phyloP scores from a whole-genome alignment of 78 protist genomes.

The Cavenderia fasciculata region DNA sequence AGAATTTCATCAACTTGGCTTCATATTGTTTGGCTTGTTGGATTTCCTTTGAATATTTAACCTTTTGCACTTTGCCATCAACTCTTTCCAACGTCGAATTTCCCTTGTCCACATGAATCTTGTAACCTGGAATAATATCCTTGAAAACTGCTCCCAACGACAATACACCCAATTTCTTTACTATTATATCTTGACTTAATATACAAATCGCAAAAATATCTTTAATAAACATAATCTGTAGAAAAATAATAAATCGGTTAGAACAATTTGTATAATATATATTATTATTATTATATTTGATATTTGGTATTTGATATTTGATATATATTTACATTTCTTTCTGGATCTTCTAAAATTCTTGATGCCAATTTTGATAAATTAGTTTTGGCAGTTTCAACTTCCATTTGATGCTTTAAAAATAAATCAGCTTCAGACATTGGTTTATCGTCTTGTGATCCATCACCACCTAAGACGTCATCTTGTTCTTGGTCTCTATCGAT shows the following conservation, averaged over 20 bases:
- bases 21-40: conserved; percentile 53
- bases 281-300: background rate
- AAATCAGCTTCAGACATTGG: conserved; percentile 14
- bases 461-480: no score
- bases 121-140: conserved; percentile 74
- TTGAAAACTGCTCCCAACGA: conserved; percentile 61
- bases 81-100: background rate
- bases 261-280: background rate
- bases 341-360: conserved; percentile 49
- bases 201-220: conserved; percentile 63
- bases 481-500: no score
- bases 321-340: conserved; percentile 22
- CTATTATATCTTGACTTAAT: background rate
- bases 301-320: background rate
- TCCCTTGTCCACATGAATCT: conserved; percentile 19
- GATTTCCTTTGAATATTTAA: conserved; percentile 13
- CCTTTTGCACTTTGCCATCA: background rate
- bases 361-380: background rate
- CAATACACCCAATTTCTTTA: conserved; percentile 26
- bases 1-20: conserved; percentile 46
- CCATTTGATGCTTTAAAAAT: conserved; percentile 30
- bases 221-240: conserved; percentile 27
- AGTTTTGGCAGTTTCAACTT: conserved; percentile 1
- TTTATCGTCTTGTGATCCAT: no score
- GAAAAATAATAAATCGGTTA: background rate